These are phyloP conservation scores for Mycena olivaceomarginata DNA, from an alignment of 768 basidiomycete genomes.

Conservation along the genomic window DNA sequence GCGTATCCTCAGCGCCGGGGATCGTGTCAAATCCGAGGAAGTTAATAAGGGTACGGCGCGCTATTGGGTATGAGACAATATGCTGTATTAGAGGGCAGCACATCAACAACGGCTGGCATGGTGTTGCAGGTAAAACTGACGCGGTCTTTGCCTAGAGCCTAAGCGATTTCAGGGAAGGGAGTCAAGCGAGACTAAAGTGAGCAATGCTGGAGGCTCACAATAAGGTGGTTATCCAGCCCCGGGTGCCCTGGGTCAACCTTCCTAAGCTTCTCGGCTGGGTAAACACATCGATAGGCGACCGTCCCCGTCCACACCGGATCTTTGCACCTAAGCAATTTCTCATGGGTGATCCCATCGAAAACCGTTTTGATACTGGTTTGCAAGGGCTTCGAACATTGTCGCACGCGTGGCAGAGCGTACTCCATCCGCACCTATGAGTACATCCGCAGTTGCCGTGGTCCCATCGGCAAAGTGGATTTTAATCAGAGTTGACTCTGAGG, in stretches of 20 bases:
- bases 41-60: slow-evolving; percentile 25
- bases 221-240: slow-evolving; percentile 11
- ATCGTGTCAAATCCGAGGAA: slow-evolving; percentile 17
- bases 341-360: slow-evolving; percentile 21
- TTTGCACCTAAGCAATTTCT: slow-evolving; percentile 27
- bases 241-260: slow-evolving; percentile 27
- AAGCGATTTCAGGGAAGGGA: slow-evolving; percentile 12
- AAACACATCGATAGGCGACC: slow-evolving; percentile 29
- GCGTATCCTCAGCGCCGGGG: slow-evolving; percentile 16
- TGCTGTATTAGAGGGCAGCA: slow-evolving; percentile 24
- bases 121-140: slow-evolving; percentile 15
- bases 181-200: slow-evolving; percentile 12
- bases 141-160: slow-evolving; percentile 29
- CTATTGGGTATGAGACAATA: slow-evolving; percentile 27
- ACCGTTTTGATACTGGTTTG: slow-evolving; percentile 2
- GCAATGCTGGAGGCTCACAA: slow-evolving; percentile 22
- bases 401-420: slow-evolving; percentile 20
- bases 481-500: slow-evolving; percentile 14
- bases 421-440: slow-evolving; percentile 30
- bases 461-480: slow-evolving; percentile 23
- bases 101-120: slow-evolving; percentile 20
- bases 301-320: slow-evolving; percentile 32
- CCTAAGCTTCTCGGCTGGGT: slow-evolving; percentile 29
- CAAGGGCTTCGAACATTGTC: slow-evolving; percentile 24
- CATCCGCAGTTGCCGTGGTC: slow-evolving; percentile 23